Conservation (phyloP, 2,329 filamentous ascomycete species). For the Fusarium devonianum region DNA sequence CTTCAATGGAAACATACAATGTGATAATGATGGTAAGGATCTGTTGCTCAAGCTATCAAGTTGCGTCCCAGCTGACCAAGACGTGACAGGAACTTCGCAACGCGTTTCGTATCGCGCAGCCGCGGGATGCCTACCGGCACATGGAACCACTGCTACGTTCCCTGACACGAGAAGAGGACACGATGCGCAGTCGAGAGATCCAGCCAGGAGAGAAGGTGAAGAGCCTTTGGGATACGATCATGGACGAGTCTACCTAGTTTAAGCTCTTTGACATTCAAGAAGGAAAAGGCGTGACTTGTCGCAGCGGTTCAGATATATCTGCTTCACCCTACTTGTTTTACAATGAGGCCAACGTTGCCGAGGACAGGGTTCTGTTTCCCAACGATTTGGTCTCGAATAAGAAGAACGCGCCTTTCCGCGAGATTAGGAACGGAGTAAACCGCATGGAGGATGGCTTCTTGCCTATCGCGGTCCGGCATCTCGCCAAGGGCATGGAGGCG, state of each 20-base stretch:
- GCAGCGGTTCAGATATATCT: slow-evolving; percentile 3
- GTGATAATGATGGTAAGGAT: slow-evolving; percentile 24
- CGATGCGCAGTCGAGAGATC: slow-evolving; percentile 38
- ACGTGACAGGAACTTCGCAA: slow-evolving; percentile 36
- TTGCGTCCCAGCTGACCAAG: background rate
- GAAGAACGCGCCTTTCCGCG: slow-evolving; percentile 29
- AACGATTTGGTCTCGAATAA: slow-evolving; percentile 29
- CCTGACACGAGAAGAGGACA: slow-evolving; percentile 34
- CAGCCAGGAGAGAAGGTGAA: slow-evolving; percentile 33
- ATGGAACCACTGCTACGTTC: slow-evolving; percentile 34
- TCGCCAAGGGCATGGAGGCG: slow-evolving; percentile 25
- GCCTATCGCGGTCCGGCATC: slow-evolving; percentile 11
- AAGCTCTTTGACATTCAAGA: slow-evolving; percentile 21
- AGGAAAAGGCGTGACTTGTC: slow-evolving; percentile 4
- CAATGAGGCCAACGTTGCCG: slow-evolving; percentile 33
- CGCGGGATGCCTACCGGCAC: slow-evolving; percentile 35
- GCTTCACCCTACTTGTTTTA: slow-evolving; percentile 37
- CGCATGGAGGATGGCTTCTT: slow-evolving; percentile 27
- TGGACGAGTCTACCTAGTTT: slow-evolving; percentile 26
- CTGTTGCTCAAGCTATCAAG: rapidly evolving
- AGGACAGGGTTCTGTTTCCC: slow-evolving; percentile 40
- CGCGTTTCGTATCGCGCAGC: slow-evolving; percentile 37
- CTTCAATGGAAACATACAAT: slow-evolving; percentile 29
- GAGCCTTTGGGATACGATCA: slow-evolving; percentile 38
- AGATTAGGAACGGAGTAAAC: slow-evolving; percentile 35